Conservation (phyloP, 805 yeast species). For the Metschnikowia bowlesiae region DNA sequence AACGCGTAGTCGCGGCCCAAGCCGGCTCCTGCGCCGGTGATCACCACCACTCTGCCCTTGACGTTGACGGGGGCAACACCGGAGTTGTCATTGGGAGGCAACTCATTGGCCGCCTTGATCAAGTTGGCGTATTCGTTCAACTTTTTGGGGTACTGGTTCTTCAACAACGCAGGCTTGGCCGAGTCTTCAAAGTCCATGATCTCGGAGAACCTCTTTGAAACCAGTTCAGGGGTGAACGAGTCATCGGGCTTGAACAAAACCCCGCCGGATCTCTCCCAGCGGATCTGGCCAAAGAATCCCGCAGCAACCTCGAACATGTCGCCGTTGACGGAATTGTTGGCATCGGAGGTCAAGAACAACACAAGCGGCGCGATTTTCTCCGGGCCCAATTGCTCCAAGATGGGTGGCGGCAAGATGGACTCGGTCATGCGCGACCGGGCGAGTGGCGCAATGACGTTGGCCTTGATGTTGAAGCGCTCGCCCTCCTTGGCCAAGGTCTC, state of each 20-base stretch:
- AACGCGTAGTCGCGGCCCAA: conserved; percentile 88
- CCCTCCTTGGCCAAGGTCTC: conserved; percentile 97
- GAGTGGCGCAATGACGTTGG: conserved; percentile 87
- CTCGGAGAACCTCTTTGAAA: conserved; percentile 60
- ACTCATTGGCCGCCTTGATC: conserved; percentile 45
- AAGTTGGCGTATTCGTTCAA: conserved; percentile 67
- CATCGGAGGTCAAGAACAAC: conserved; percentile 68
- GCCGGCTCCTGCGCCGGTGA: conserved; percentile 96
- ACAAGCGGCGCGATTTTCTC: conserved; percentile 92
- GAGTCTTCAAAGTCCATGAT: conserved; percentile 60
- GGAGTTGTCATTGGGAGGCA: conserved; percentile 47
- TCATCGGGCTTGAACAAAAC: conserved; percentile 75
- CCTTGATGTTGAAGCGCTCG: conserved; percentile 70
- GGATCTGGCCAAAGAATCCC: conserved; percentile 83
- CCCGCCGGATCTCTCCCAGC: conserved; percentile 94
- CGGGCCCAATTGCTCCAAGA: conserved; percentile 75
- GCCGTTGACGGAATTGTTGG: conserved; percentile 51
- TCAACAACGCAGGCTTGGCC: conserved; percentile 44
- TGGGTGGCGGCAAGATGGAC: conserved; percentile 76
- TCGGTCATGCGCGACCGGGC: conserved; percentile 98
- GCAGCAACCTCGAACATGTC: conserved; percentile 91
- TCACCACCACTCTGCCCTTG: conserved; percentile 78
- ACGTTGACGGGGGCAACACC: conserved; percentile 50
- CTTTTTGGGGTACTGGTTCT: conserved; percentile 63
- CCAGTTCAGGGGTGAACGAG: conserved; percentile 78